These are phyloP conservation scores for Domatiomyces catenatus DNA, from an alignment of 2,329 filamentous ascomycete species.

Conservation along the genomic window DNA sequence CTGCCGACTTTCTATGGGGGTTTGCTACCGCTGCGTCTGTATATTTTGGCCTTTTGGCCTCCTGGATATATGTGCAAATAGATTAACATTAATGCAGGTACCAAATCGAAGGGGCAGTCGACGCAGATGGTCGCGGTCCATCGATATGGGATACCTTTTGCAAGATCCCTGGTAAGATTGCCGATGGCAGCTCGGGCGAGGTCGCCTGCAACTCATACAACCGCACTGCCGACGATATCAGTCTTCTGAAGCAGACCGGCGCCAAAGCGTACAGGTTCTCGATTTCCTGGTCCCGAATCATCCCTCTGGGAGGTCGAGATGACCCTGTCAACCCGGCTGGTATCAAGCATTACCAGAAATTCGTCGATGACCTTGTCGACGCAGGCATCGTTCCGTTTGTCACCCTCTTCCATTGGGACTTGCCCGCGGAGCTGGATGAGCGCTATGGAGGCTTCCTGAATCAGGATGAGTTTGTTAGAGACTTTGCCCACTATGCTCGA, in stretches of 20 bases:
- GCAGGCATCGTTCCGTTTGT: slow-evolving; percentile 67
- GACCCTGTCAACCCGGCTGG: slow-evolving; percentile 69
- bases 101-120: slow-evolving; percentile 65
- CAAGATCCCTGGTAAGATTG: slow-evolving; percentile 65
- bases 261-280: slow-evolving; percentile 71
- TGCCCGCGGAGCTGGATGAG: slow-evolving; percentile 62
- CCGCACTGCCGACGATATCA: slow-evolving; percentile 60
- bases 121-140: slow-evolving; percentile 62
- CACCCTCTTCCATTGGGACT: slow-evolving; percentile 79
- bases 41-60: slow-evolving; percentile 18
- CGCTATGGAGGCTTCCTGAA: slow-evolving; percentile 70
- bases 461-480: slow-evolving; percentile 65
- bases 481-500: slow-evolving; percentile 66
- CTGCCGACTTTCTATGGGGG: slow-evolving; percentile 60
- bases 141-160: slow-evolving; percentile 90
- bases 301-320: slow-evolving; percentile 67
- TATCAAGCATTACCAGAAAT: slow-evolving; percentile 60
- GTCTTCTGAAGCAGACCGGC: slow-evolving; percentile 57
- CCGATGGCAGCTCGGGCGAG: slow-evolving; percentile 57
- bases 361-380: slow-evolving; percentile 61
- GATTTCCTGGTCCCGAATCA: slow-evolving; percentile 67
- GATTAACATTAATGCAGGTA: slow-evolving; percentile 41
- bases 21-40: slow-evolving; percentile 59
- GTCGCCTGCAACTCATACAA: slow-evolving; percentile 81
- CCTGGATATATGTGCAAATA: not conserved